These are phyloP conservation scores for Linnemannia schmuckeri DNA, from an alignment of 192 early-diverging fungal genomes.

Conservation along the genomic window DNA sequence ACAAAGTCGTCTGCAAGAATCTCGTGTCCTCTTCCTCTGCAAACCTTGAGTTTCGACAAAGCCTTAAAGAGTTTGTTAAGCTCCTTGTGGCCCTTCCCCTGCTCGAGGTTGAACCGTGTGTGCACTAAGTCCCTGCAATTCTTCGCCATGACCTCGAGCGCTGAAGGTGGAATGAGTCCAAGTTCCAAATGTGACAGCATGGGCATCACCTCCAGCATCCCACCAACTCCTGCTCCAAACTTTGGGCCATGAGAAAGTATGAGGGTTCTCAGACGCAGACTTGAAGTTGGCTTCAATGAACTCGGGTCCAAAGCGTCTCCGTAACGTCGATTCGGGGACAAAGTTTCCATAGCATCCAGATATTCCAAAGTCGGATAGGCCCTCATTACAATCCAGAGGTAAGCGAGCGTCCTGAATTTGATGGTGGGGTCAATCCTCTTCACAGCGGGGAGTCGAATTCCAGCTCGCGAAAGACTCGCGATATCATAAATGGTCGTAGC, in stretches of 20 bases:
- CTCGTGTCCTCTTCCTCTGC: background rate
- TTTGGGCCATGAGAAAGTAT: background rate
- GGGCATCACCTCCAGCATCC: background rate
- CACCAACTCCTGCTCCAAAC: background rate
- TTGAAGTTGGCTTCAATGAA: background rate
- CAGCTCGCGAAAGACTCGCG: background rate
- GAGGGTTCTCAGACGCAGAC: background rate
- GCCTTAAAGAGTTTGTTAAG: background rate
- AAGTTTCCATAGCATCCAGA: background rate
- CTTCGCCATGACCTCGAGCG: background rate
- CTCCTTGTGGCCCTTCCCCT: background rate
- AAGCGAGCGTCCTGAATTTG: slow-evolving; percentile 1
- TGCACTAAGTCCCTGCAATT: background rate
- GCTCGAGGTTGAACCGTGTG: background rate
- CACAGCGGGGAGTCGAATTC: background rate
- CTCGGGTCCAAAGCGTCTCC: background rate
- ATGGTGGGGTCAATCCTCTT: background rate
- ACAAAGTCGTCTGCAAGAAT: background rate
- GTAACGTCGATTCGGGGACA: background rate
- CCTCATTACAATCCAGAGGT: background rate
- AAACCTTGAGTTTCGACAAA: background rate
- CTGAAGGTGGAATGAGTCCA: background rate
- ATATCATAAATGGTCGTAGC: background rate
- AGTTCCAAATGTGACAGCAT: background rate
- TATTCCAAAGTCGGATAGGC: background rate